phyloP scores from a whole-genome alignment of 805 yeast genomes.

The Phaffomyces antillensis region DNA sequence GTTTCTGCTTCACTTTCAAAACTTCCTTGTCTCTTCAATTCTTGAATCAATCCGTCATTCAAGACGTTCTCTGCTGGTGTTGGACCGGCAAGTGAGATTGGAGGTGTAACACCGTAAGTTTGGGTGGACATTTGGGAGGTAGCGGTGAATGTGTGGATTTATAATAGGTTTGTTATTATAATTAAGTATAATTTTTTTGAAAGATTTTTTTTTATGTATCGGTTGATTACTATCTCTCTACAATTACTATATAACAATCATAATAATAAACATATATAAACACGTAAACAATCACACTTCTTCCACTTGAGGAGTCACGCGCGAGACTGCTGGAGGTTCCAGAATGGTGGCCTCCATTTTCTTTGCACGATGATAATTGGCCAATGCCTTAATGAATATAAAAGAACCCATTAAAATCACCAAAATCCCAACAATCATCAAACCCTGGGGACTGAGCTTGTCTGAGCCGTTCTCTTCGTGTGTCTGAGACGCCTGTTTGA shows the following conservation, averaged over 20 bases:
- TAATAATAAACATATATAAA: no score
- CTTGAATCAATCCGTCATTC: constrained; percentile 72
- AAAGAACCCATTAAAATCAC: constrained; percentile 64
- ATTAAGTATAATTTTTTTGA: not conserved
- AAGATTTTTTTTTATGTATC: no score
- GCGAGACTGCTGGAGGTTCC: constrained; percentile 29
- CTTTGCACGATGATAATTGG: constrained; percentile 69
- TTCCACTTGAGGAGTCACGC: not conserved
- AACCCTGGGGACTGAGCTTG: not conserved
- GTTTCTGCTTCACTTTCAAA: constrained; percentile 87
- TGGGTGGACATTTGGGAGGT: constrained; percentile 8
- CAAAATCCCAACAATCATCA: constrained; percentile 44
- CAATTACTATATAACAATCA: no score
- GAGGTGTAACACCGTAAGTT: constrained; percentile 32
- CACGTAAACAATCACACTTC: constrained; percentile 1
- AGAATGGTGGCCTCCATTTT: constrained; percentile 62
- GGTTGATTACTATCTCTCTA: no score
- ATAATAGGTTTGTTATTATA: not conserved
- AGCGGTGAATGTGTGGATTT: not conserved
- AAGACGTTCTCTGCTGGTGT: constrained; percentile 69
- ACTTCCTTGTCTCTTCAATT: constrained; percentile 75
- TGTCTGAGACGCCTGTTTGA: constrained; percentile 9
- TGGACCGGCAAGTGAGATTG: constrained; percentile 81
- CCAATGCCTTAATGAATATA: constrained; percentile 57
- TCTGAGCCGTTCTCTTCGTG: not conserved